Conservation (phyloP, 371 early-diverging fungal genomes). For the Mortierella polycephala region DNA sequence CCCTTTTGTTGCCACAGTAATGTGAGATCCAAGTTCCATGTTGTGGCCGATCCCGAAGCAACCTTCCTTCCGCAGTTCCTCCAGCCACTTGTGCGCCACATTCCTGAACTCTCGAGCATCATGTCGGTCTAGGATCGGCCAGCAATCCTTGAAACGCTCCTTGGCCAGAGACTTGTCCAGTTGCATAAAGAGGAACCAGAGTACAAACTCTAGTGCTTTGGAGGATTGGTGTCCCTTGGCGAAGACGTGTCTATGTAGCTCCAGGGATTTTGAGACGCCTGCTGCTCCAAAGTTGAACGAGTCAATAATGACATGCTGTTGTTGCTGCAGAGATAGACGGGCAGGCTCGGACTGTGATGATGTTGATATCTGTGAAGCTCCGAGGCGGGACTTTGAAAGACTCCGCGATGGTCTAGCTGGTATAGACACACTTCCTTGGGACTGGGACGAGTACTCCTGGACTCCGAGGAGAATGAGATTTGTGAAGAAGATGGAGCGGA, state of each 20-base stretch:
- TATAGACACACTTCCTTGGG: not conserved
- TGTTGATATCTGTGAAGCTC: not conserved
- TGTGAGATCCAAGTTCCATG: not conserved
- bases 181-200: constrained; percentile 48
- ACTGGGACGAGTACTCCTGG: constrained; percentile 26
- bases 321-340: not conserved
- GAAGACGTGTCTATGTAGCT: constrained; percentile 36
- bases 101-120: constrained; percentile 52
- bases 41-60: constrained; percentile 38
- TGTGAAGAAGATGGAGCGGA: constrained; percentile 47
- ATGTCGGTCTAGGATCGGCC: constrained; percentile 52
- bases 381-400: not conserved
- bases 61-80: constrained; percentile 54
- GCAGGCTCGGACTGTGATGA: not conserved
- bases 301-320: constrained; percentile 22
- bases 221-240: constrained; percentile 47
- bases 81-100: constrained; percentile 56
- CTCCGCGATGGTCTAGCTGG: not conserved
- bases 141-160: constrained; percentile 51
- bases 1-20: not conserved
- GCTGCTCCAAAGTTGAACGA: constrained; percentile 12
- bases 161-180: constrained; percentile 24
- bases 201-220: constrained; percentile 50
- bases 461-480: constrained; percentile 48
- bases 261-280: constrained; percentile 17